Base-by-base conservation (phyloP, 306 rosid genomes). In the Spatholobus suberectus region DNA sequence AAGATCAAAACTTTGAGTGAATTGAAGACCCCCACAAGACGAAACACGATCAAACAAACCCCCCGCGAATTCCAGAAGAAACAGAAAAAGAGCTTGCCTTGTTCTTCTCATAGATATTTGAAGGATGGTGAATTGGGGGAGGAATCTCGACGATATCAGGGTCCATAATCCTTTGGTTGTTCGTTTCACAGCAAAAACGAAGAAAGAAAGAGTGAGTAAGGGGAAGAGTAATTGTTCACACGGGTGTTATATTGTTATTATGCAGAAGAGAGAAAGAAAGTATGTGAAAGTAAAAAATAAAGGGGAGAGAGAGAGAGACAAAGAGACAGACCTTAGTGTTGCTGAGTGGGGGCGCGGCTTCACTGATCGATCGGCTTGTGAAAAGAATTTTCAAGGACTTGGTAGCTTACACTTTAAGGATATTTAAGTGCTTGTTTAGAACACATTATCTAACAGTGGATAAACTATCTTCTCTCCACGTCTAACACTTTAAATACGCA, bases 121-220 rank as follows among this genome's bases (percentile, higher is more conserved):
- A 23, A 73, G 84, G n/a, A 37, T 38, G 83, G 24, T 67, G 67
- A 59, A 85, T 63, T 76, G 87, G 83, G 51, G 96, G 90, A 15
- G 90, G 72, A 49, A 88, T 82, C 82, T 83, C 92, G n/a, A 92
- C 37, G 63, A 91, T 85, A 35, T 90, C 92, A 68, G 92, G 79
- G 67, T 93, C 94, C 94, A 90, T 87, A 62, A 68, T 84, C 73
- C 82, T 88, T 84, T 72, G 74, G 34, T 17, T 40, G 0, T 32
- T 74, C 12, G 15, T 23, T 40, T 23, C 78, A 78, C n/a, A 73
- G 65, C 61, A 44, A 32, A 35, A 85, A 75, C 61, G 13, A 17
- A 70, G 26, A 59, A 20, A 77, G 6, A 20, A 5, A 10, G 20
- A 55, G 55, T 13, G 37, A 55, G 54, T 44, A n/a, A 47, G n/a